Evolutionary conservation across 345 rosid genomes (phyloP).

Genomic region (Populus nigra): DNA sequence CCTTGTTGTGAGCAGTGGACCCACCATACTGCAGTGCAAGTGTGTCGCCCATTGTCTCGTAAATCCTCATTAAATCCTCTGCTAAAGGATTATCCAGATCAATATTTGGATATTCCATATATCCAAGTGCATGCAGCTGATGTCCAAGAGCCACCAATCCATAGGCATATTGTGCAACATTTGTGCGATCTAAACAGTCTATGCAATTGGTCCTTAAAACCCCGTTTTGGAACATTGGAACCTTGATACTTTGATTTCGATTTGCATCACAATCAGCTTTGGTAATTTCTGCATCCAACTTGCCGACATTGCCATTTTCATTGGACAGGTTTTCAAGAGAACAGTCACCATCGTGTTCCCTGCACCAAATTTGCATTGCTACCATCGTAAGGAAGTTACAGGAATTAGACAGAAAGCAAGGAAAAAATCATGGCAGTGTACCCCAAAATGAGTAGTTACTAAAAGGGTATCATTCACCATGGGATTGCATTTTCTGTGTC

Average conservation of each 20-base stretch:
- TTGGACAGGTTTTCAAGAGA: conserved; percentile 19
- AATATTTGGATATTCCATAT: conserved; percentile 44
- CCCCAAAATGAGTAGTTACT: background rate
- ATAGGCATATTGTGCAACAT: conserved; percentile 90
- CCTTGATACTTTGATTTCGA: conserved; percentile 32
- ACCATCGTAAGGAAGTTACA: conserved; percentile 1
- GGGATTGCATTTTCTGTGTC: background rate
- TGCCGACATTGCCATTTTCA: conserved; percentile 31
- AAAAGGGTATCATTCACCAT: background rate
- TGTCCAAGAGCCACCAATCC: conserved; percentile 83
- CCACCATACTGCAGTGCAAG: conserved; percentile 98
- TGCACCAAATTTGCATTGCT: conserved; percentile 36
- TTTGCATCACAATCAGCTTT: conserved; percentile 18
- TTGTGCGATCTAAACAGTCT: conserved; percentile 95
- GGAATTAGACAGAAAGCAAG: background rate
- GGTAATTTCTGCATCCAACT: conserved; percentile 28
- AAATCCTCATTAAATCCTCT: conserved; percentile 66
- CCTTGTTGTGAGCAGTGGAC: conserved; percentile 98
- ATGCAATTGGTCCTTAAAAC: conserved; percentile 94
- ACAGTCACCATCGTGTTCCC: conserved; percentile 38
- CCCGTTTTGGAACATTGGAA: conserved; percentile 67
- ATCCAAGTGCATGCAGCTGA: conserved; percentile 68
- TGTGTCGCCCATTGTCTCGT: conserved; percentile 94
- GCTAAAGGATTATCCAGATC: conserved; percentile 74
- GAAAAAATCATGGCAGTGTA: background rate